Base-by-base conservation (phyloP, 768 basidiomycete species). In the Ramaria sp. region DNA sequence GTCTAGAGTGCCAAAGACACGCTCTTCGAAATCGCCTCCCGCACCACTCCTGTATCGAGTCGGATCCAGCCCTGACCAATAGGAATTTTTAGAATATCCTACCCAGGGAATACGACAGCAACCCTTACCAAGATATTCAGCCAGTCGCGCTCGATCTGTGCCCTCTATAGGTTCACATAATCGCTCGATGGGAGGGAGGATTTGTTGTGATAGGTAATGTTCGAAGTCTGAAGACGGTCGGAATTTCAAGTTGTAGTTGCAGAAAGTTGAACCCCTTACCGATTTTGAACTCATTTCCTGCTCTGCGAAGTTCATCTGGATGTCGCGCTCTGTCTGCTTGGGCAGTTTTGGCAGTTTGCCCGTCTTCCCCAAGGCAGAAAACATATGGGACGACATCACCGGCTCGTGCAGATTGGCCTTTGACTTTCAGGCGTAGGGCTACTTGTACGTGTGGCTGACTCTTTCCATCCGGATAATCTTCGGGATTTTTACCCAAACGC, bases 361-460 rank as follows among this genome's bases (percentile, higher is more conserved):
- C 83, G 39, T 86, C 86, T 47, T 86, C 84, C 3, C 79, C 76
- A 1, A 88, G 63, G 66, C 95, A 98, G 68, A 99, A 97, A 39
- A 98, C 78, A 68, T 99, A 99, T 0, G 94, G 84, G 58, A 99
- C 90, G 57, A 99, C 95, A 66, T 98, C 94, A 47, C 96, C 94
- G 0, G 77, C 78, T 33, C 85, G 84, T 0, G 91, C 89, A 11
- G 81, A 82, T 6, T 79, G 82, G 33, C 93, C 91, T 61, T 81
- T 87, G 4, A 81, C 76, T 71, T 93, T 94, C 84, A 95, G 80
- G 39, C 89, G 79, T 50, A 96, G 72, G 0, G 94, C 95, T 17
- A 99, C 96, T 65, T 96, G 93, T 1, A 98, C 95, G 64, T 99
- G 96, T 1, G 96, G 96, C 63, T 94, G 94, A 39, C 76, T 83